These are phyloP conservation scores for Linnemannia hyalina DNA, from an alignment of 192 early-diverging fungal species.

Conservation along the genomic window DNA sequence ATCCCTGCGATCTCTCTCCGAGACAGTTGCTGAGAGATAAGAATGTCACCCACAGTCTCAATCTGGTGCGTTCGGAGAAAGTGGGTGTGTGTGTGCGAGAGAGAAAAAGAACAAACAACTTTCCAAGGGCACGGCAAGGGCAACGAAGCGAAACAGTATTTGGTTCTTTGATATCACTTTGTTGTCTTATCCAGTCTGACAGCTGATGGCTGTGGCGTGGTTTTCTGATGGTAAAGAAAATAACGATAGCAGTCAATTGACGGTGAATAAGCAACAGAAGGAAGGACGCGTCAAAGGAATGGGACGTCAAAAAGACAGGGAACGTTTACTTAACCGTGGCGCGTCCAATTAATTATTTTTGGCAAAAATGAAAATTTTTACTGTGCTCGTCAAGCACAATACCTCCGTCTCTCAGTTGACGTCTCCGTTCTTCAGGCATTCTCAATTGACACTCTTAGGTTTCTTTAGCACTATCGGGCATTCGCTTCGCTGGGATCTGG, in stretches of 20 bases:
- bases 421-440: background rate
- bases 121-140: no score
- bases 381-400: background rate
- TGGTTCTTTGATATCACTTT: no score
- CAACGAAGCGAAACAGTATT: background rate
- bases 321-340: background rate
- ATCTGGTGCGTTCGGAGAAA: background rate
- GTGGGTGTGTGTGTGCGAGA: background rate
- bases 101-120: background rate
- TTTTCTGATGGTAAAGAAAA: background rate
- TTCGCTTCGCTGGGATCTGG: background rate
- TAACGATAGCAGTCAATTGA: background rate
- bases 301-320: slow-evolving; percentile 2
- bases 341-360: background rate
- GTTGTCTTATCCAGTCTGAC: no score
- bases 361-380: background rate
- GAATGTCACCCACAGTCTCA: background rate
- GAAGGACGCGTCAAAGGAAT: background rate
- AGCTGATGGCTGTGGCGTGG: no score
- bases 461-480: background rate
- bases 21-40: background rate
- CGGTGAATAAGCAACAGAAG: background rate
- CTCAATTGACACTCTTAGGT: background rate
- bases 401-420: background rate
- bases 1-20: background rate